These are phyloP conservation scores for Colletotrichum tropicale DNA, from an alignment of 2,329 filamentous ascomycete species.

Conservation along the genomic window DNA sequence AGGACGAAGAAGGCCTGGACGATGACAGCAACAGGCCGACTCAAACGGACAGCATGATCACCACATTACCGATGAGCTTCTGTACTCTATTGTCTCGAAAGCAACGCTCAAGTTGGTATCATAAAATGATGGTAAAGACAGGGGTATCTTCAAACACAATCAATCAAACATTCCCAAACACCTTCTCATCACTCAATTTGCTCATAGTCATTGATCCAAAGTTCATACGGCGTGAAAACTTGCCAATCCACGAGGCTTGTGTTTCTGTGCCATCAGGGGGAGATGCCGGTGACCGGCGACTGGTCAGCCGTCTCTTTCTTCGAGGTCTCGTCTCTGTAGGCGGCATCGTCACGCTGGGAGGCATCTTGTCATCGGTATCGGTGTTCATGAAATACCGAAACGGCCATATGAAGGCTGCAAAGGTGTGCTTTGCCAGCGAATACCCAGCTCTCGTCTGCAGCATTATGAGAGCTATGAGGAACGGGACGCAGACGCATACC, in stretches of 20 bases:
- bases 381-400: not conserved
- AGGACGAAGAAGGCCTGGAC: not conserved
- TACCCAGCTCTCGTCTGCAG: conserved; percentile 44
- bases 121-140: not conserved
- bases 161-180: not conserved
- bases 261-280: not conserved
- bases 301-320: conserved; percentile 18
- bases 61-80: not conserved
- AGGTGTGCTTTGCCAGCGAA: conserved; percentile 4
- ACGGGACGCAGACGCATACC: conserved; percentile 63
- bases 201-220: not conserved
- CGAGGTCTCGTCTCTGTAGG: conserved; percentile 5
- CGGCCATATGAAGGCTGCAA: not conserved
- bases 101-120: not conserved
- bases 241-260: not conserved
- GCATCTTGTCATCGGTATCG: not conserved
- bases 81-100: not conserved
- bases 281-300: not conserved
- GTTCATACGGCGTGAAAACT: not conserved
- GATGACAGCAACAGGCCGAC: not conserved
- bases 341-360: not conserved
- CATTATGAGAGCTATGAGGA: conserved; percentile 50
- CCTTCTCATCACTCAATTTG: not conserved
- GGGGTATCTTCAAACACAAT: not conserved
- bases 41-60: not conserved